Base-by-base conservation (phyloP, 1,284 basidiomycete genomes). In the Bondarzewia mesenterica region DNA sequence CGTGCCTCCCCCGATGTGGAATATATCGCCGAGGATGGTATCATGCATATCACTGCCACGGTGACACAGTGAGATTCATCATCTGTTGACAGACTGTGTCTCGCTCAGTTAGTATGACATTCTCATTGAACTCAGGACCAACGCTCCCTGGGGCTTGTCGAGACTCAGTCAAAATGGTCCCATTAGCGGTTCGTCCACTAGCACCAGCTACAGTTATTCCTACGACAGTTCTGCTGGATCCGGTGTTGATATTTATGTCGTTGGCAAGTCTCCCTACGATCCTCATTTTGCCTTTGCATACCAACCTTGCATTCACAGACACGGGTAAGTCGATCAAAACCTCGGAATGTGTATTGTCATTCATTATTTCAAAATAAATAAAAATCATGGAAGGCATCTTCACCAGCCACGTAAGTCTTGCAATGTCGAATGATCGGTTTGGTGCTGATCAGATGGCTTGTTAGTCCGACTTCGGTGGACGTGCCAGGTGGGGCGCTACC, bases 401-500 rank as follows among this genome's bases (percentile, higher is more conserved):
- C 66, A 71, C 78, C 52, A 63, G 74, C 49, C 81, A 85, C 63
- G 72, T 72, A 50, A 10, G 50, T 47, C 5, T 20, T 26, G 29
- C 35, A 3, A 23, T 44, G 7, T 12, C 32, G 18, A n/a, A 6
- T 32, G 7, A 36, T 26, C 6, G 5, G 16, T 41, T 22, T 18
- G n/a, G 18, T 21, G 29, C 12, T 8, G 15, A 15, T n/a, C 29
- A 8, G 26, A 40, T 18, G 29, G 10, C 16, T 18, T 18, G 16
- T 40, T 40, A 71, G 68, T 51, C 50, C 53, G 78, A 87, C 61
- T 85, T 90, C 58, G 76, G 80, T 57, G 82, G 83, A 29, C 80
- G 86, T 50, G 86, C 85, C 49, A 56, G 54, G 50, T 82, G 80
- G 80, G 82, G 81, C 47, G 75, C 74, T 57, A 82, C 78, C 14